Evolutionary conservation across 2,329 filamentous ascomycete genomes (phyloP), one percentile per base, ranked within the genome.

Genomic region (Beauveria caledonica): DNA sequence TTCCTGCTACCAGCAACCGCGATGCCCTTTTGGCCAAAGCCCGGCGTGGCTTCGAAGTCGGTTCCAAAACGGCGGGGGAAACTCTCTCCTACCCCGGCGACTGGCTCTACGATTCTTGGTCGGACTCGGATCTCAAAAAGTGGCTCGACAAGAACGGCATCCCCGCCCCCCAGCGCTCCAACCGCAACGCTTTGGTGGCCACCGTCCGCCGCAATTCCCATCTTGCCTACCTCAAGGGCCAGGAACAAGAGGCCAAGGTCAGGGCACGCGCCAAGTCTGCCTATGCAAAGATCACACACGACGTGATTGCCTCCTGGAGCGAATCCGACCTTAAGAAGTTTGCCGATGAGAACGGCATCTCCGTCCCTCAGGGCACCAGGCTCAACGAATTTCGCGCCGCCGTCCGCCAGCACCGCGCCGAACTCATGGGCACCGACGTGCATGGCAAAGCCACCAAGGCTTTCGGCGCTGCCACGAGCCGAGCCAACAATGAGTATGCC

Each of bases 21-120:
- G 93, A 97, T 72, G 86, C 84, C 27, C 77, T 97, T 50, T 80
- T 97, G 65, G 82, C 88, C 67, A 85, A 90, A 68, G 84, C 86
- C 62, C 90, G 93, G 64, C 81, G 88, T 64, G 92, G 86, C 74
- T 97, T 96, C 71, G 89, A 96, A 67, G 76, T 83, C 1, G 76
- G 86, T 61, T 91, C 93, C 17, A 86, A 90, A 74, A 86, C 86
- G 74, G 72, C 73, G 11, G 90, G 90, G 63, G 88, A 97, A 75
- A 88, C 90, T 15, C 77, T 84, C 57, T 77, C 85, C n/a, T 97
- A 97, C 70, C 94, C 94, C 39, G 94, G 94, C 44, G 86, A 97
- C 77, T 97, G 94, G 94, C 78, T 97, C 48, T 99, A 97, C 71
- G 82, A 86, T 63, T 81, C 87, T 8, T 99, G 94, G 94, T 87